Base-by-base conservation (phyloP, 352 stramenopile species). In the Detonula confervacea region DNA sequence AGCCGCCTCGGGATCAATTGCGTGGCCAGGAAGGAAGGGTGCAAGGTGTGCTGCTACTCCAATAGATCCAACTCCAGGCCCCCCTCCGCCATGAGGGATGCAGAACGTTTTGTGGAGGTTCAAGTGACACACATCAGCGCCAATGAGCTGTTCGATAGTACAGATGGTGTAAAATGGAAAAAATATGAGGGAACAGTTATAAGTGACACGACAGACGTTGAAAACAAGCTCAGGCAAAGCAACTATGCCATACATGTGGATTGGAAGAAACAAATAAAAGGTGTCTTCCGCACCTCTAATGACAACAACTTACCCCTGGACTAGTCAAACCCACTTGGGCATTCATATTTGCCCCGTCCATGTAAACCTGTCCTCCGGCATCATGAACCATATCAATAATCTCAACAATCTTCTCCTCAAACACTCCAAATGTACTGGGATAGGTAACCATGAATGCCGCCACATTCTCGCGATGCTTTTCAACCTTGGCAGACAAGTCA, bases 341-440 rank as follows among this genome's bases (percentile, higher is more conserved):
- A 88, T 99, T 99, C 96, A 99, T 99, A 93, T 99, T 99, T 61
- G 97, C 97, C 66, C 97, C 97, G 77, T 99, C 97, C 97, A 99
- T 99, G 93, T 99, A 99, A 12, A 99, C 97, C 78, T 98, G 96
- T n/a, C 96, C 97, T 62, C 97, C 97, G 62, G 98, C 92, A 8
- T 96, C 92, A 86, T 99, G 97, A 66, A 98, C 96, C 39, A 96
- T 92, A 46, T 97, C 89, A 74, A 96, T 95, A 80, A 99, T 98
- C 76, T 99, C 96, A 67, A 97, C 96, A 82, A 99, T 97, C 64
- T 94, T 95, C 69, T 98, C 96, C 77, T 99, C 97, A 73, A 99
- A 99, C 46, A 99, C 96, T 73, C 97, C 97, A 84, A 99, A 99
- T 0, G 97, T 99, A 44, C 96, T 99, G 16, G 97, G 97, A 92